Percentiles rank a stretch among this genome's conserved stretches.
phyloP scores from a whole-genome alignment of 768 basidiomycete species.

The Rhizopogon salebrosus region DNA sequence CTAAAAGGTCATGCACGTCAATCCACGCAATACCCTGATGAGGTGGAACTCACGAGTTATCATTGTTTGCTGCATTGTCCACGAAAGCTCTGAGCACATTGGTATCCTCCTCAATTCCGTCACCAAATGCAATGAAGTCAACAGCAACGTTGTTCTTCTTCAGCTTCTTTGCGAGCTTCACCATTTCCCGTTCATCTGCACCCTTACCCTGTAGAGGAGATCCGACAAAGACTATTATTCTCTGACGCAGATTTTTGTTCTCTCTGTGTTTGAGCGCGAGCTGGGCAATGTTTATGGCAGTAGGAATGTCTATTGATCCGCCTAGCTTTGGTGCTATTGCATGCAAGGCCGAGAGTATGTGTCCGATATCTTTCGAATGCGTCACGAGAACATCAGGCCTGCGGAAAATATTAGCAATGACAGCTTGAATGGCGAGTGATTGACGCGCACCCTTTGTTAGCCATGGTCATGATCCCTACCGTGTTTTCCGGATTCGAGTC shows the following conservation, averaged over 20 bases:
- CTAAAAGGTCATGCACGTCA: slow-evolving; percentile 32
- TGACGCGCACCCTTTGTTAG: slow-evolving; percentile 74
- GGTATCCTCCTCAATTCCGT: slow-evolving; percentile 75
- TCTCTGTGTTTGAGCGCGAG: slow-evolving; percentile 96
- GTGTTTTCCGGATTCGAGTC: slow-evolving; percentile 97
- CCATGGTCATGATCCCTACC: slow-evolving; percentile 98
- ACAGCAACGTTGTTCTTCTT: slow-evolving; percentile 99
- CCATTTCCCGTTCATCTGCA: slow-evolving; percentile 73
- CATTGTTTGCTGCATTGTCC: slow-evolving; percentile 72
- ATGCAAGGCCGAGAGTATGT: slow-evolving; percentile 80
- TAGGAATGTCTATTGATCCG: slow-evolving; percentile 81
- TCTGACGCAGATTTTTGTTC: slow-evolving; percentile 96
- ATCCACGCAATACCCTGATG: neutral
- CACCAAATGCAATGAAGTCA: slow-evolving; percentile 88
- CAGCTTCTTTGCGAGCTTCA: slow-evolving; percentile 90
- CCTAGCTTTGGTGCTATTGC: slow-evolving; percentile 64
- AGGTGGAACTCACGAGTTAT: slow-evolving; percentile 68
- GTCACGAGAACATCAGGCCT: slow-evolving; percentile 97
- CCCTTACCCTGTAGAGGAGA: slow-evolving; percentile 74
- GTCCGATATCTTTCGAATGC: slow-evolving; percentile 91
- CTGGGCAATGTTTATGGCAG: slow-evolving; percentile 89
- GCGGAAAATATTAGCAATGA: neutral
- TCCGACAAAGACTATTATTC: slow-evolving; percentile 91
- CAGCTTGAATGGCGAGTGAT: neutral
- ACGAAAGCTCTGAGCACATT: slow-evolving; percentile 76